Base-by-base conservation (phyloP, 139 green algal species). In the Volvox africanus region DNA sequence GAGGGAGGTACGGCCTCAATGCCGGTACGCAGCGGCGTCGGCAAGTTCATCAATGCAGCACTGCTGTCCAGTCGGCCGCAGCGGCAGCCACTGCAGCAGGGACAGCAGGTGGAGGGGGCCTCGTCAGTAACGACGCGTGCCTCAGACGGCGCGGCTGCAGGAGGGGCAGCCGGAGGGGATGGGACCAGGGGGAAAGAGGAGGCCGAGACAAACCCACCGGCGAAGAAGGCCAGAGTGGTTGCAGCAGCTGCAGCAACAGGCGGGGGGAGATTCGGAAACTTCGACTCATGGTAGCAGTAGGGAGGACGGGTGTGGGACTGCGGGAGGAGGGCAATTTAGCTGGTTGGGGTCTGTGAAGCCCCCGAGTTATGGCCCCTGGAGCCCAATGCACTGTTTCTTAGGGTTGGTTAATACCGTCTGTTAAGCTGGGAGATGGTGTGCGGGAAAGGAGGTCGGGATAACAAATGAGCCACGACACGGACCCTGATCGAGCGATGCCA, bases 261-360 rank as follows among this genome's bases (percentile, higher is more conserved):
- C n/a, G n/a, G n/a, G n/a, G n/a, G n/a, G n/a, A 84, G 87, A 0
- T 96, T 95, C 83, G 93, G 93, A 0, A 97, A 97, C 71, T 98
- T 98, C 93, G 96, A 97, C 62, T 92, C 89, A 0, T 98, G 96
- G 96, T 98, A 83, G 50, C 30, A 11, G 62, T 19, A 69, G 62
- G 17, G n/a, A 55, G 44, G 9, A 9, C 44, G 44, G 44, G 44
- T 55, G 21, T 28, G 65, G 24, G 65, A 73, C 21, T 73, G 65
- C 65, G 5, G 65, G 21, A 12, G 11, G 65, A 73, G 65, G 11
- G 65, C 21, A 19, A n/a, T n/a, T n/a, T 55, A 55, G 44, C 44
- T 55, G 44, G 44, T 55, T 55, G 5, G 44, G 44, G 44, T 9
- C 44, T 55, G 44, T 55, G n/a, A n/a, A n/a, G n/a, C n/a, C n/a